Evolutionary conservation across 2,329 filamentous ascomycete genomes (phyloP).

Genomic region (Phialocephala subalpina): DNA sequence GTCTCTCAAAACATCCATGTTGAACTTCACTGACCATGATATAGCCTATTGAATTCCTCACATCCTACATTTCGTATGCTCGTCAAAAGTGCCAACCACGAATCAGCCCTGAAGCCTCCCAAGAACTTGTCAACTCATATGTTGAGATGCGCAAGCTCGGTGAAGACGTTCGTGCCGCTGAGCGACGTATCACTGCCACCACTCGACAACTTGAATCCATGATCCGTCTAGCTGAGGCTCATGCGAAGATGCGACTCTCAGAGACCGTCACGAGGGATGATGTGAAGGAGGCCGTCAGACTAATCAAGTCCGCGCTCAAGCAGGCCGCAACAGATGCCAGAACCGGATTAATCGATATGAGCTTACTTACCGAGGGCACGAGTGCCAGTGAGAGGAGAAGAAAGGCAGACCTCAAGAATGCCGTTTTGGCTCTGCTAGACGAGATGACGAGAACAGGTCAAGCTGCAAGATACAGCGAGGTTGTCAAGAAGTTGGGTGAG

Average conservation of each 20-base stretch:
- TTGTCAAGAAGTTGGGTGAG: constrained; percentile 77
- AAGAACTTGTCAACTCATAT: constrained; percentile 86
- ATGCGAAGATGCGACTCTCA: constrained; percentile 95
- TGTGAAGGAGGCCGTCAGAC: constrained; percentile 87
- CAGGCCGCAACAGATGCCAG: constrained; percentile 94
- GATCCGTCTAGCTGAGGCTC: constrained; percentile 95
- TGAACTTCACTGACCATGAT: constrained; percentile 39
- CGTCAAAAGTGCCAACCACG: constrained; percentile 84
- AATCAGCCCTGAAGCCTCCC: constrained; percentile 81
- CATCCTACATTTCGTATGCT: constrained; percentile 96
- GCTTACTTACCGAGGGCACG: constrained; percentile 91
- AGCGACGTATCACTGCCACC: constrained; percentile 97
- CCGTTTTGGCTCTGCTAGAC: constrained; percentile 77
- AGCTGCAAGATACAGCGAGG: constrained; percentile 79
- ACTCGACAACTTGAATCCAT: constrained; percentile 97
- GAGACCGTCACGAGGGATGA: constrained; percentile 79
- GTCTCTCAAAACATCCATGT: constrained; percentile 45
- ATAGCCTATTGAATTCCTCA: constrained; percentile 92
- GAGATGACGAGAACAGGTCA: constrained; percentile 76
- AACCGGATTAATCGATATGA: constrained; percentile 95
- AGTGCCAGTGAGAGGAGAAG: constrained; percentile 85
- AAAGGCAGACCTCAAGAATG: constrained; percentile 84
- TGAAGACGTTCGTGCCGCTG: constrained; percentile 83
- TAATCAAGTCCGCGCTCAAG: constrained; percentile 95
- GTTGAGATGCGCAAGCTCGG: constrained; percentile 95